These are phyloP conservation scores for Salix purpurea DNA, from an alignment of 345 rosid species.

Conservation along the genomic window DNA sequence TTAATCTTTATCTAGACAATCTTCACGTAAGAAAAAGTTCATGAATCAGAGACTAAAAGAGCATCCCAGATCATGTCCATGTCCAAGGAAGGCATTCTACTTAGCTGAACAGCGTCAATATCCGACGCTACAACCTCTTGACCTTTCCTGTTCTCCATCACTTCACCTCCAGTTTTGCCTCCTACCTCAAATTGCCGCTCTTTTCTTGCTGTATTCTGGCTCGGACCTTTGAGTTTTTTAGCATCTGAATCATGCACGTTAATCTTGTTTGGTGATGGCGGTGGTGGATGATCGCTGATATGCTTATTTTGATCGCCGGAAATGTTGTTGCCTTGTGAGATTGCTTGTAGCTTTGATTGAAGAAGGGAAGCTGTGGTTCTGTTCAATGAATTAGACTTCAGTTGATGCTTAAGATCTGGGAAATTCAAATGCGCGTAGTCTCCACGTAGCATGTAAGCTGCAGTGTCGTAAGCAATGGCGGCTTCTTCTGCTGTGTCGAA, in stretches of 20 bases:
- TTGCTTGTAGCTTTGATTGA: slow-evolving; percentile 62
- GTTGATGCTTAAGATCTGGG: slow-evolving; percentile 62
- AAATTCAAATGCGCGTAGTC: slow-evolving; percentile 87
- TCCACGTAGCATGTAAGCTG: slow-evolving; percentile 81
- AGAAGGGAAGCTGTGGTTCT: slow-evolving; percentile 56
- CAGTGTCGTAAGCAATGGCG: slow-evolving; percentile 86
- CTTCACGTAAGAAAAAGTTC: slow-evolving; percentile 14
- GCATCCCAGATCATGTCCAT: slow-evolving; percentile 98
- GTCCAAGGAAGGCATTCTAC: slow-evolving; percentile 97
- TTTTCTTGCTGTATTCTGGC: slow-evolving; percentile 21
- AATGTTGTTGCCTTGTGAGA: slow-evolving; percentile 35
- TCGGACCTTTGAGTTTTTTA: slow-evolving; percentile 7
- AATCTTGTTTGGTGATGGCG: slow-evolving; percentile 11
- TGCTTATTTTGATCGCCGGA: slow-evolving; percentile 15
- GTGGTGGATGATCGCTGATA: background rate
- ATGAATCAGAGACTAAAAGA: slow-evolving; percentile 60
- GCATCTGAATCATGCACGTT: background rate
- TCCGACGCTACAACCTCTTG: slow-evolving; percentile 35
- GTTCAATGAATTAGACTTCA: slow-evolving; percentile 41
- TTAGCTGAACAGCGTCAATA: slow-evolving; percentile 66
- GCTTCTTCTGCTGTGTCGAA: slow-evolving; percentile 93
- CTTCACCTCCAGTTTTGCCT: slow-evolving; percentile 20
- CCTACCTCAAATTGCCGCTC: slow-evolving; percentile 38
- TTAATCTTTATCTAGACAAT: background rate
- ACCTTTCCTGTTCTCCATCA: slow-evolving; percentile 25